Percentiles rank a stretch among this genome's conserved stretches.
Conservation (phyloP, 345 rosid species). For the Eucalyptus brandiana region DNA sequence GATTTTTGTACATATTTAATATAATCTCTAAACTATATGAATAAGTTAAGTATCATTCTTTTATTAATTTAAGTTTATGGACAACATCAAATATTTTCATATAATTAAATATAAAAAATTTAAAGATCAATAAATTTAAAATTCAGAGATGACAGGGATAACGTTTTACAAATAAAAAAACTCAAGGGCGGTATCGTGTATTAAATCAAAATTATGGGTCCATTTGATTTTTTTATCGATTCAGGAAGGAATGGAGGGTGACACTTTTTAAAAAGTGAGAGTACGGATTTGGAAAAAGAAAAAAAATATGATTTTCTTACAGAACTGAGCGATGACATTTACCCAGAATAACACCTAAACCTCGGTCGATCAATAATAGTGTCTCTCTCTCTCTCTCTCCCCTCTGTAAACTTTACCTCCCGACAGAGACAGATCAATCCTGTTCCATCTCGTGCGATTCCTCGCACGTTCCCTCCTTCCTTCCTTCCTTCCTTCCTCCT, state of each 20-base stretch:
- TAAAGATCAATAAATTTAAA: no score
- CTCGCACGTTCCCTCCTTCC: conserved; percentile 9
- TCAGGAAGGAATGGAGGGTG: not conserved
- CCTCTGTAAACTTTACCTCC: not conserved
- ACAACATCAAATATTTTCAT: no score
- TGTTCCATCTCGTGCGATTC: not conserved
- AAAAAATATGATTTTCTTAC: not conserved
- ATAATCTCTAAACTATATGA: not conserved
- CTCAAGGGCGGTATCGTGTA: not conserved
- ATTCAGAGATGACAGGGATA: accelerated
- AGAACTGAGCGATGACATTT: not conserved
- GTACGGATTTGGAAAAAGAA: not conserved
- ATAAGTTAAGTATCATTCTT: not conserved
- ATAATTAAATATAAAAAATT: no score
- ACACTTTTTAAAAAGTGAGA: not conserved
- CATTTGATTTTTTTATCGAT: not conserved
- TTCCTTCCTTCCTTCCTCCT: conserved; percentile 17
- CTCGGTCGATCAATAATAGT: not conserved
- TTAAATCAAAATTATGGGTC: no score
- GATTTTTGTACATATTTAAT: no score
- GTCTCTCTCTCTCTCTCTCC: not conserved
- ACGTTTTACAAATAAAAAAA: no score
- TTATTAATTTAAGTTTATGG: not conserved
- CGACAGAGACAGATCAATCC: not conserved
- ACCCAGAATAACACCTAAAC: not conserved